Percentiles rank a stretch among this genome's conserved stretches.
phyloP scores from a whole-genome alignment of 2,329 filamentous ascomycete genomes.

The Didymella exigua region DNA sequence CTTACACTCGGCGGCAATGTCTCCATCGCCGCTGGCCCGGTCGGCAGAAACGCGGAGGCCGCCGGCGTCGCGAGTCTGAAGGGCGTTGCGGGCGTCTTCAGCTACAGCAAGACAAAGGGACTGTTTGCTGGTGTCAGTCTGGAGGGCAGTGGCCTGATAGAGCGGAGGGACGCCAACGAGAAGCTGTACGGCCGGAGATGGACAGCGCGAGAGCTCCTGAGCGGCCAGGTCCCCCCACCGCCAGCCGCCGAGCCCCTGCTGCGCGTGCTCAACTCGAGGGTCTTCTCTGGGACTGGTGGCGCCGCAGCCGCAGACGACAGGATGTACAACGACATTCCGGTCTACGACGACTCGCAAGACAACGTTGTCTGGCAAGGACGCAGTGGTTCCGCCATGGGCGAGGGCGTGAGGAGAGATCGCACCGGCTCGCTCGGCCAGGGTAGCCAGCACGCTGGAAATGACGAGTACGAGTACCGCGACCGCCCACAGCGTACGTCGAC shows the following conservation, averaged over 20 bases:
- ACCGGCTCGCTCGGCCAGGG: slow-evolving; percentile 44
- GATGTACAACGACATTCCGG: slow-evolving; percentile 93
- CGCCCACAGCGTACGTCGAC: slow-evolving; percentile 68
- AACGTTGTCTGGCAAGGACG: slow-evolving; percentile 83
- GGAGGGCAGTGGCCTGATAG: slow-evolving; percentile 90
- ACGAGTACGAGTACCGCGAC: slow-evolving; percentile 60
- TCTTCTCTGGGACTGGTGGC: slow-evolving; percentile 72
- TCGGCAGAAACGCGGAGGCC: slow-evolving; percentile 94
- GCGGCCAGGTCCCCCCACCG: slow-evolving; percentile 77
- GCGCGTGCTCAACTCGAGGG: slow-evolving; percentile 80
- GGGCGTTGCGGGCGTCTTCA: slow-evolving; percentile 90
- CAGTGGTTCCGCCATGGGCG: slow-evolving; percentile 71
- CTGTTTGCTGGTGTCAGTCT: slow-evolving; percentile 94
- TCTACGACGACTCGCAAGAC: slow-evolving; percentile 84
- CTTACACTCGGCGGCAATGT: slow-evolving; percentile 96
- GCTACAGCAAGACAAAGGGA: slow-evolving; percentile 97
- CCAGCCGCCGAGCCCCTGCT: slow-evolving; percentile 83
- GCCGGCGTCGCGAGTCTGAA: slow-evolving; percentile 90
- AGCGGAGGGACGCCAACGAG: slow-evolving; percentile 94
- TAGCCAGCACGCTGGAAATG: slow-evolving; percentile 35
- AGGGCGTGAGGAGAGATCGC: slow-evolving; percentile 63
- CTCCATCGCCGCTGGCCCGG: slow-evolving; percentile 89
- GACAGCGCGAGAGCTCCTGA: slow-evolving; percentile 81
- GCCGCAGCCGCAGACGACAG: slow-evolving; percentile 56
- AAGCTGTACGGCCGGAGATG: slow-evolving; percentile 87